phyloP scores from a whole-genome alignment of 1,284 basidiomycete species.

The Pholiota adiposa region DNA sequence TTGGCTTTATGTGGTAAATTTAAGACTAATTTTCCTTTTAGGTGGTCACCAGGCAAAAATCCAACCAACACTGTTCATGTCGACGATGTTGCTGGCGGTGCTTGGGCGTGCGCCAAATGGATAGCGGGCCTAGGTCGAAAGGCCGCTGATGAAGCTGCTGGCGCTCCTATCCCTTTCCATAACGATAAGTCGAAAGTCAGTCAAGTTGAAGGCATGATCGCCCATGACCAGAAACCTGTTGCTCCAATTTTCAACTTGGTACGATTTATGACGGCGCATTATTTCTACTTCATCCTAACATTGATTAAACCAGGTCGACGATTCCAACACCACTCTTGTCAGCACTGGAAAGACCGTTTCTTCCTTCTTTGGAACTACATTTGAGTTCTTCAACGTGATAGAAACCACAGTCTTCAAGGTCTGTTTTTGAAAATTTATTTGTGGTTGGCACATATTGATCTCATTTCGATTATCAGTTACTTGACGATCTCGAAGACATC shows the following conservation, averaged over 20 bases:
- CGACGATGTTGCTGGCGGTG: slow-evolving; percentile 75
- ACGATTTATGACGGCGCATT: slow-evolving; percentile 25
- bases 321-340: slow-evolving; percentile 76
- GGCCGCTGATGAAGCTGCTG: slow-evolving; percentile 66
- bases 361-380: slow-evolving; percentile 81
- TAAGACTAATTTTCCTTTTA: slow-evolving; percentile 28
- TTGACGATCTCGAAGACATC: slow-evolving; percentile 84
- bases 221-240: slow-evolving; percentile 58
- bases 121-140: slow-evolving; percentile 63
- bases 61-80: slow-evolving; percentile 82
- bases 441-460: no score
- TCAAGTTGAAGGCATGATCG: slow-evolving; percentile 63
- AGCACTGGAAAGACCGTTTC: slow-evolving; percentile 77
- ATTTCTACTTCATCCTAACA: slow-evolving; percentile 4
- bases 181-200: slow-evolving; percentile 71
- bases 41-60: slow-evolving; percentile 81
- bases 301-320: slow-evolving; percentile 63
- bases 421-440: slow-evolving; percentile 15
- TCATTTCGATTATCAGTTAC: slow-evolving; percentile 37
- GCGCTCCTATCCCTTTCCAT: slow-evolving; percentile 70
- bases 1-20: neutral
- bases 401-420: slow-evolving; percentile 75
- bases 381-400: slow-evolving; percentile 82
- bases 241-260: slow-evolving; percentile 87
- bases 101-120: slow-evolving; percentile 81